Evolutionary conservation across 345 rosid genomes (phyloP), one percentile per base, ranked within the genome.

Genomic region (Citrus mangshanensis): DNA sequence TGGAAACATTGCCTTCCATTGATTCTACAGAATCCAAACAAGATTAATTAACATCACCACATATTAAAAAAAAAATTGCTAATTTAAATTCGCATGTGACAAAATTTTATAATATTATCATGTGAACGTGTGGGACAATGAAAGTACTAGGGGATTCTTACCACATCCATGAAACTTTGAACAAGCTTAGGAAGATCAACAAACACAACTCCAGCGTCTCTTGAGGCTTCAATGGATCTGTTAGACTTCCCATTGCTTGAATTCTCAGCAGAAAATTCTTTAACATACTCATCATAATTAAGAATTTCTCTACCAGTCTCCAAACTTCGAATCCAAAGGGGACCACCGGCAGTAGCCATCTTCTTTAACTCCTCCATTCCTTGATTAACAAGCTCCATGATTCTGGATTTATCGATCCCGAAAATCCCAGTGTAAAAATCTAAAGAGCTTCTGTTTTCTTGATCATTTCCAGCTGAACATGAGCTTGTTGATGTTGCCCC

Each of bases 1-100:
- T n/a, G 99, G 94, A 84, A 96, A 96, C 97, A 91, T 91, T 82
- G 95, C 97, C 84, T 87, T 96, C 99, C 99, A 96, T 79, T 89
- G 97, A 85, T 87, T 91, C 99, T 95, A 61, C 82, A 80, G 9
- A 10, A 30, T 51, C 25, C 27, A n/a, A 65, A 34, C 18, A 30
- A 54, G 21, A 54, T 54, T 19, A 1, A 16, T 4, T 51, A 51
- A 51, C 7, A 51, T 16, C 56, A 51, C 56, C 56, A 51, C 56
- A 51, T 16, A 16, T 4, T 5, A 35, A 34, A 35, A 34, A 34
- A 51, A 51, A 51, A 51, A 51, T 18, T 4, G 16, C 51, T 6
- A 54, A 18, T 16, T 18, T 54, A 18, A 54, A 18, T 54, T 18
- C 5, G 19, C 58, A 54, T 5, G 58, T 19, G 22, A 54, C 58